Evolutionary conservation across 2,329 filamentous ascomycete species (phyloP).

Genomic region (Neofusicoccum parvum): DNA sequence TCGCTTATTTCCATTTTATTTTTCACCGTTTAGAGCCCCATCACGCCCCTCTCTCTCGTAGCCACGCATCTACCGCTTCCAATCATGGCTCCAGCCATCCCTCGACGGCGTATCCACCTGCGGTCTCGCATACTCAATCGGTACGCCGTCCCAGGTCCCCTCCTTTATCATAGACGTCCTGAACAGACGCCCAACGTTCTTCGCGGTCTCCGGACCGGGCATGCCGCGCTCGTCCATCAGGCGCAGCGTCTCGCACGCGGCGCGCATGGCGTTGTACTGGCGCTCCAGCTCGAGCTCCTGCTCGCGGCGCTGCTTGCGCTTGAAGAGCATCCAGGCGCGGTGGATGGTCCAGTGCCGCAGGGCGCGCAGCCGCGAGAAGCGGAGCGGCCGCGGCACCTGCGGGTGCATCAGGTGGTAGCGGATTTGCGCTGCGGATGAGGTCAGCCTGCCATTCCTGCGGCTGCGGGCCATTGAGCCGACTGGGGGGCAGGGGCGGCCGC

Average conservation of each 20-base stretch:
- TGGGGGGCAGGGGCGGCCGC: conserved; percentile 23
- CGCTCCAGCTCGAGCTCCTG: conserved; percentile 73
- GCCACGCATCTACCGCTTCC: conserved; percentile 63
- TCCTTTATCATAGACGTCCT: conserved; percentile 89
- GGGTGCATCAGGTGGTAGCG: conserved; percentile 72
- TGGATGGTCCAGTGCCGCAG: conserved; percentile 99
- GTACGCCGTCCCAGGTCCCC: conserved; percentile 73
- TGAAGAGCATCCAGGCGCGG: conserved; percentile 86
- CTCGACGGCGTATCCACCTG: conserved; percentile 81
- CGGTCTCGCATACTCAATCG: conserved; percentile 85
- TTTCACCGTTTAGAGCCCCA: neutral
- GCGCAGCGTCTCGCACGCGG: conserved; percentile 81
- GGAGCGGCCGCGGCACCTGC: conserved; percentile 72
- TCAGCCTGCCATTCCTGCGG: neutral
- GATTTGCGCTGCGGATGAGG: conserved; percentile 56
- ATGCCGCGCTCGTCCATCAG: conserved; percentile 50
- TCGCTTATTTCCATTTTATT: neutral
- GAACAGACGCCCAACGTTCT: conserved; percentile 74
- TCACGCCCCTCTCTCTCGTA: conserved; percentile 24
- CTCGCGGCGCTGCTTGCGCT: conserved; percentile 65
- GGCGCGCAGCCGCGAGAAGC: conserved; percentile 82
- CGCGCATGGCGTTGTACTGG: conserved; percentile 78
- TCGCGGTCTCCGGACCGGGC: conserved; percentile 46
- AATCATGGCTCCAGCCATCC: conserved; percentile 89
- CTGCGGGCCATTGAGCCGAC: conserved; percentile 9